Evolutionary conservation across 306 rosid genomes (phyloP).

Genomic region (Cajanus cajan): DNA sequence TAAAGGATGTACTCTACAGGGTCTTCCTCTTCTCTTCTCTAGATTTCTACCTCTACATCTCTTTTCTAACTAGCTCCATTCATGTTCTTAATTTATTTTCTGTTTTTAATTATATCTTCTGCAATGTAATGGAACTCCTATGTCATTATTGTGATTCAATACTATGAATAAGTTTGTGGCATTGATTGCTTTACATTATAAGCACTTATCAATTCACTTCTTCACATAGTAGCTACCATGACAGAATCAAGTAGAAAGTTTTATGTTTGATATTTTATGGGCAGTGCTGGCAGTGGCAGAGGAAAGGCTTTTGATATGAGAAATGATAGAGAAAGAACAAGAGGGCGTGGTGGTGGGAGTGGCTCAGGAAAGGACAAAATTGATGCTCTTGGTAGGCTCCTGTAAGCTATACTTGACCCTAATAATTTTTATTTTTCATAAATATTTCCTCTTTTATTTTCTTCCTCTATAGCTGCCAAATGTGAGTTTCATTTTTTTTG

Average conservation of each 20-base stretch:
- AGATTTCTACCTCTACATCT: neutral
- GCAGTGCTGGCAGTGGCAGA: slow-evolving; percentile 54
- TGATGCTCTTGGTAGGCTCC: slow-evolving; percentile 88
- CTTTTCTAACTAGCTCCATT: neutral
- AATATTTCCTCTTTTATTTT: neutral
- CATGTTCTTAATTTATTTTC: neutral
- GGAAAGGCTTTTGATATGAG: slow-evolving; percentile 55
- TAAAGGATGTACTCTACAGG: neutral
- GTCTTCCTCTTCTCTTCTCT: neutral
- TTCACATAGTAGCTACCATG: neutral
- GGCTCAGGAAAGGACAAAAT: slow-evolving; percentile 75
- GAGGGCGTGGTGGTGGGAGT: slow-evolving; percentile 47
- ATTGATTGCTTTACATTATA: neutral
- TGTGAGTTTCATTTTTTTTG: neutral
- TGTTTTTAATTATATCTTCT: neutral
- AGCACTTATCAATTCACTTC: neutral
- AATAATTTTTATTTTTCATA: neutral
- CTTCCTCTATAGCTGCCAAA: neutral
- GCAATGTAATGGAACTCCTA: neutral
- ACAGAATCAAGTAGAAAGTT: neutral
- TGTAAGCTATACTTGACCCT: slow-evolving; percentile 54
- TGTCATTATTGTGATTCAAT: neutral
- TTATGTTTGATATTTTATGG: slow-evolving; percentile 17
- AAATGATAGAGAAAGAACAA: slow-evolving; percentile 48
- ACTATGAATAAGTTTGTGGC: neutral